These are phyloP conservation scores for Alternaria brassicicola DNA, from an alignment of 2,329 filamentous ascomycete genomes.

Conservation along the genomic window DNA sequence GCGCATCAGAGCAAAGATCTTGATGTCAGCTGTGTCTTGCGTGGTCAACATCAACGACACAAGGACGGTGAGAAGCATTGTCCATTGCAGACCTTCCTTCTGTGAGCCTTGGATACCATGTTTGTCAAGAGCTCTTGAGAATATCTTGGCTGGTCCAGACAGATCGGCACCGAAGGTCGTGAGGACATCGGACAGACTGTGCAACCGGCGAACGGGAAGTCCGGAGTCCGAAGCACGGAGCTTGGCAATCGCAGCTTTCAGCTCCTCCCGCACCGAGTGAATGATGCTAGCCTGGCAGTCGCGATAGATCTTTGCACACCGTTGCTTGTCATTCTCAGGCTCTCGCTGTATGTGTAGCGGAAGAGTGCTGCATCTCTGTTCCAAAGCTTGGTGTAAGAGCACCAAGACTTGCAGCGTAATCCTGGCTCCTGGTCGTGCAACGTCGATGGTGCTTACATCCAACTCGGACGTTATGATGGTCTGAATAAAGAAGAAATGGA, in stretches of 20 bases:
- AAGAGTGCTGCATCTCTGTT: conserved; percentile 27
- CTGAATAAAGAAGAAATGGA: conserved; percentile 41
- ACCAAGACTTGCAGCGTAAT: conserved; percentile 33
- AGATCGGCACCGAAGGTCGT: conserved; percentile 17
- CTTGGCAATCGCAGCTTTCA: conserved; percentile 21
- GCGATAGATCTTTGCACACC: conserved; percentile 52
- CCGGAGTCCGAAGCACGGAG: conserved; percentile 5
- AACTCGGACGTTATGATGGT: conserved; percentile 29
- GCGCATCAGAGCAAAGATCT: conserved; percentile 10
- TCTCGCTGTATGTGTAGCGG: conserved; percentile 10
- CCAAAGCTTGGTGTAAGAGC: conserved; percentile 32
- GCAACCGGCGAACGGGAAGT: conserved; percentile 15
- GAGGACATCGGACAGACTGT: conserved; percentile 21
- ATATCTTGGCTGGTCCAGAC: conserved; percentile 10
- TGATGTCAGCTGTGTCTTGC: neutral
- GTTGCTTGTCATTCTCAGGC: conserved; percentile 47
- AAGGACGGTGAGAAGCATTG: conserved; percentile 29
- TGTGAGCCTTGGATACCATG: conserved; percentile 15
- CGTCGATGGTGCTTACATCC: conserved; percentile 16
- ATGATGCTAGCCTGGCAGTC: conserved; percentile 47
- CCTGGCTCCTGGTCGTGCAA: conserved; percentile 20
- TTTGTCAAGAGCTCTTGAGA: conserved; percentile 18
- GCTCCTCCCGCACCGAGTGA: conserved; percentile 30
- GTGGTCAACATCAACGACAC: conserved; percentile 20
- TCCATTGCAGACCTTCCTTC: conserved; percentile 29